Percentiles rank a stretch among this genome's conserved stretches.
phyloP scores from a whole-genome alignment of 179 eudicot species.

The Carnegiea gigantea region DNA sequence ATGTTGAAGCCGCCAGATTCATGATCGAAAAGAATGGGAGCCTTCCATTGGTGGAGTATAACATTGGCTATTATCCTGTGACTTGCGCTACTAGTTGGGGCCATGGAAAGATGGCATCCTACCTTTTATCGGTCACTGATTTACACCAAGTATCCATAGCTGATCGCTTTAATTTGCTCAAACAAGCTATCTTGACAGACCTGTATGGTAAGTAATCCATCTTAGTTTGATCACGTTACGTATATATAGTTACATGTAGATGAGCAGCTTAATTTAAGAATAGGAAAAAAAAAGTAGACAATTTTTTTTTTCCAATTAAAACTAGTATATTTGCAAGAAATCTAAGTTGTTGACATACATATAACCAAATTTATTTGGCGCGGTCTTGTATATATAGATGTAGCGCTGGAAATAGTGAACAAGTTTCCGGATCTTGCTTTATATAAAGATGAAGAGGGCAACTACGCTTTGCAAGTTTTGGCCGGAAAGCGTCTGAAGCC shows the following conservation, averaged over 20 bases:
- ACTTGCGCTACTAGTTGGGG: no score
- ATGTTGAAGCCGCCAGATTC: conserved; percentile 8
- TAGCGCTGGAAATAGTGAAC: background rate
- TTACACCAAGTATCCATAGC: no score
- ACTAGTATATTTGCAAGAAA: no score
- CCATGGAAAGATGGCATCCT: no score
- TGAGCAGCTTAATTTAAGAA: background rate
- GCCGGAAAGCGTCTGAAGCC: background rate
- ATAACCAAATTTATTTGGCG: background rate
- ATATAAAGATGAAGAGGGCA: background rate
- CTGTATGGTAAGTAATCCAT: no score
- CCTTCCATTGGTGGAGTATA: conserved; percentile 3
- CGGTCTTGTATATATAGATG: background rate
- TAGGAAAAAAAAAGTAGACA: background rate
- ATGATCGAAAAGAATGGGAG: conserved; percentile 2
- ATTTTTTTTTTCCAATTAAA: no score
- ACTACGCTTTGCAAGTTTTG: background rate
- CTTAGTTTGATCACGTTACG: no score
- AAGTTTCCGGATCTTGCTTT: background rate
- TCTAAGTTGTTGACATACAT: background rate
- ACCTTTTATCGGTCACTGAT: no score
- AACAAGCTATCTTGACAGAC: no score
- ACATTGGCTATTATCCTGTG: no score
- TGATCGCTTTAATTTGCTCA: background rate
- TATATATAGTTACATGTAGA: no score